phyloP scores from a whole-genome alignment of 169 alveolate genomes.

The Eimeria sp. region DNA sequence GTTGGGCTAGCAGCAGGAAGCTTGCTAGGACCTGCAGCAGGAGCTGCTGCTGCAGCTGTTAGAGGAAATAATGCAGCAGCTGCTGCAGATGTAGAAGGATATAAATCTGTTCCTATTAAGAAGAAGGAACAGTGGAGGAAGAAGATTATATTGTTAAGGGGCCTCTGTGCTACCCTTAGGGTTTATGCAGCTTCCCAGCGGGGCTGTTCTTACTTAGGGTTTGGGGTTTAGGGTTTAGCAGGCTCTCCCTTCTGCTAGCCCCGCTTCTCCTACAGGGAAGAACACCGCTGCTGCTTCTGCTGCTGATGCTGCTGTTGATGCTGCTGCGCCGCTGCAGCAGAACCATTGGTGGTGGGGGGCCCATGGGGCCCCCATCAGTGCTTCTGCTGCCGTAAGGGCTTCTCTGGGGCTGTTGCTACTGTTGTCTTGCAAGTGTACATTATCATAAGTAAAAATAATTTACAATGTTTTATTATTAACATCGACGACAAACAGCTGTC shows the following conservation, averaged over 20 bases:
- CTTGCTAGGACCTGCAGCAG: not conserved
- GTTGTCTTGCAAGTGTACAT: not conserved
- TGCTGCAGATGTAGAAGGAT: not conserved
- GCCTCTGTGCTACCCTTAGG: too few species aligned
- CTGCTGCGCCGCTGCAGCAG: conserved; percentile 12
- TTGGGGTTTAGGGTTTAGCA: not conserved
- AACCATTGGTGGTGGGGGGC: not conserved
- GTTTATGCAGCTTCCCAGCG: too few species aligned
- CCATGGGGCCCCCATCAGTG: not conserved
- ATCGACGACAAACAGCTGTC: not conserved
- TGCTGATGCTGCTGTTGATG: conserved; percentile 18
- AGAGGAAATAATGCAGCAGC: not conserved
- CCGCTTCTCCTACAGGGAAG: not conserved
- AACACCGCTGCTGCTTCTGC: conserved; percentile 9
- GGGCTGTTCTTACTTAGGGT: too few species aligned
- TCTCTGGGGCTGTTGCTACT: not conserved
- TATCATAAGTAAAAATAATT: not conserved
- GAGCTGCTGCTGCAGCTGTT: conserved; percentile 1
- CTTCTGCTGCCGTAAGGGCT: not conserved
- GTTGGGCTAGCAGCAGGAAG: not conserved
- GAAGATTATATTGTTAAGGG: too few species aligned
- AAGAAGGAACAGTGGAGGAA: not conserved
- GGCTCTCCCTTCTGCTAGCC: not conserved
- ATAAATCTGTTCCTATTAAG: too few species aligned
- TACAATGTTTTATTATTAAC: not conserved